phyloP scores from a whole-genome alignment of 306 rosid genomes.

The Rubus idaeus region DNA sequence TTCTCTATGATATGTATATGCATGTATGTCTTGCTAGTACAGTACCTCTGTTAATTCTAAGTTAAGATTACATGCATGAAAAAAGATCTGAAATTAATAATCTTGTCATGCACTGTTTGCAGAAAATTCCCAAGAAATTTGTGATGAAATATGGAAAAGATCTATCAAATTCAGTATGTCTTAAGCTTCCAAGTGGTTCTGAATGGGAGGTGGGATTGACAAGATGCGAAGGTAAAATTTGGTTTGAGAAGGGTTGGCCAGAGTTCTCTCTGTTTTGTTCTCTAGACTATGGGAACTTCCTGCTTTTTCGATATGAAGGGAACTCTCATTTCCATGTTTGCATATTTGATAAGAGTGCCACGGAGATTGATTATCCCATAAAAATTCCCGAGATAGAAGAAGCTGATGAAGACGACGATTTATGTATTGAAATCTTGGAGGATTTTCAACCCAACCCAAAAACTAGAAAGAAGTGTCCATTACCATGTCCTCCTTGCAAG shows the following conservation, averaged over 20 bases:
- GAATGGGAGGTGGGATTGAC: slow-evolving; percentile 13
- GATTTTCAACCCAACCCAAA: neutral
- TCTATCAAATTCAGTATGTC: neutral
- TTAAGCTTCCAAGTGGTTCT: slow-evolving; percentile 3
- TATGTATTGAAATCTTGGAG: neutral
- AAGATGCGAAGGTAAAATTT: neutral
- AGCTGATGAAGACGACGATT: neutral
- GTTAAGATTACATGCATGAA: too few relatives aligned
- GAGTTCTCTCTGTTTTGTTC: slow-evolving; percentile 5
- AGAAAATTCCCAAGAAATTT: slow-evolving; percentile 12
- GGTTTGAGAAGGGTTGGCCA: slow-evolving; percentile 19
- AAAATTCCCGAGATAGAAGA: neutral
- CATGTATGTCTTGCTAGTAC: neutral
- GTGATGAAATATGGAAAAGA: slow-evolving; percentile 10
- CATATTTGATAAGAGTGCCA: slow-evolving; percentile 15
- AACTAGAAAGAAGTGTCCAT: neutral
- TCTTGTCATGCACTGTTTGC: neutral
- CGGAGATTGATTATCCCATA: neutral
- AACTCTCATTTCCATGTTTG: neutral
- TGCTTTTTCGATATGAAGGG: slow-evolving; percentile 6
- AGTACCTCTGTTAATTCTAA: too few relatives aligned
- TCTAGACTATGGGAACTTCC: neutral
- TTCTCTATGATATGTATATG: neutral
- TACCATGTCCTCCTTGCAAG: neutral
- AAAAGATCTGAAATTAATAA: too few relatives aligned